phyloP scores from a whole-genome alignment of 176 grass and related monocot species.

The Coix lacrymajobi region DNA sequence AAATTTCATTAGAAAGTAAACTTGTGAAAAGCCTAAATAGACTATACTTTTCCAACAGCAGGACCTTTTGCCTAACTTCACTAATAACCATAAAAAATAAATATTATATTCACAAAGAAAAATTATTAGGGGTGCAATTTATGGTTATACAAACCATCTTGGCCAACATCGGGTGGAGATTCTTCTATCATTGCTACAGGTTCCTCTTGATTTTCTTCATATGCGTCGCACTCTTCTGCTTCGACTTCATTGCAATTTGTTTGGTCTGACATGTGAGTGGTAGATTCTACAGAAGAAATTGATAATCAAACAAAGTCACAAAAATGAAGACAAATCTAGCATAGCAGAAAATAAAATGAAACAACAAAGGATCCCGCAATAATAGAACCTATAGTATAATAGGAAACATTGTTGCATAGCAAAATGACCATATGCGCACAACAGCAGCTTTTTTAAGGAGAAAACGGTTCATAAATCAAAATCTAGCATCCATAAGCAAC shows the following conservation, averaged over 20 bases:
- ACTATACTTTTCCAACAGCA: neutral
- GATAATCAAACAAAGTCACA: neutral
- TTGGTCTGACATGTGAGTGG: conserved; percentile 36
- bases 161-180: conserved; percentile 54
- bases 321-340: neutral
- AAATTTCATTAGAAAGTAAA: neutral
- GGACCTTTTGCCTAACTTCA: neutral
- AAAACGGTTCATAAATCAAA: neutral
- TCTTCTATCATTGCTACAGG: conserved; percentile 75
- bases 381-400: neutral
- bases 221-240: conserved; percentile 63
- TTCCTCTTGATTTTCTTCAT: conserved; percentile 82
- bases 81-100: neutral
- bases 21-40: neutral
- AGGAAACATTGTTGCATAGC: neutral
- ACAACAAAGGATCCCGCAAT: neutral
- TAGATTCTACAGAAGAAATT: conserved; percentile 40
- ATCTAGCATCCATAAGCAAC: neutral
- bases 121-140: neutral
- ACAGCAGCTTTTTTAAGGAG: neutral
- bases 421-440: neutral
- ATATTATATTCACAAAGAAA: neutral
- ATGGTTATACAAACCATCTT: conserved; percentile 26
- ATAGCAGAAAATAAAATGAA: neutral
- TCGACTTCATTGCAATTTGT: conserved; percentile 49